Percentiles rank a stretch among this genome's conserved stretches.
These are phyloP conservation scores for Drechslerella coelobrocha DNA, from an alignment of 2,329 filamentous ascomycete genomes.

Conservation along the genomic window DNA sequence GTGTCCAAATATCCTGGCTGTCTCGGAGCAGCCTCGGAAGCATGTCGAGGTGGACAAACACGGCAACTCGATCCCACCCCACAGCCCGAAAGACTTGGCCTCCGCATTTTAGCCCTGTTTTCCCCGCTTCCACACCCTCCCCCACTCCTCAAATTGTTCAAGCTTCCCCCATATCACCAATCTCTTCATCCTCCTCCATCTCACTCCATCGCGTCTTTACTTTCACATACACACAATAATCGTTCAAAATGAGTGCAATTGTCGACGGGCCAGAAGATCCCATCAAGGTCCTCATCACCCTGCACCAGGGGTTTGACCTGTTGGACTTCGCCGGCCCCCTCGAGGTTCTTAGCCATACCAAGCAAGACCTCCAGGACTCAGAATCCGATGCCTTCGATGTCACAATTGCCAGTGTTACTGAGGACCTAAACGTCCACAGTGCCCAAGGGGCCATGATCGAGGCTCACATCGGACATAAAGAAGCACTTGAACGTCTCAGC, in stretches of 20 bases:
- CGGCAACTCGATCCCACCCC: too few species aligned
- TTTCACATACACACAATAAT: conserved; percentile 53
- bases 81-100: conserved; percentile 38
- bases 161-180: conserved; percentile 5
- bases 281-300: conserved; percentile 68
- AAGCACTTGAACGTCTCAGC: conserved; percentile 70
- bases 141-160: too few species aligned
- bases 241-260: conserved; percentile 52
- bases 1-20: too few species aligned
- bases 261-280: conserved; percentile 31
- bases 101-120: conserved; percentile 38
- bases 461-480: conserved; percentile 78
- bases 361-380: conserved; percentile 64
- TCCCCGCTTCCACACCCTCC: conserved; percentile 48
- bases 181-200: conserved; percentile 5
- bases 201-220: conserved; percentile 8
- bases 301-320: conserved; percentile 66
- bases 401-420: conserved; percentile 62
- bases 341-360: conserved; percentile 65
- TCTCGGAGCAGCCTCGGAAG: too few species aligned
- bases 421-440: conserved; percentile 60
- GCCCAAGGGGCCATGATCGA: conserved; percentile 72
- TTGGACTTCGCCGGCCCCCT: conserved; percentile 67
- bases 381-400: conserved; percentile 63
- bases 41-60: too few species aligned